These are phyloP conservation scores for Monilinia vaccinii-corymbosi DNA, from an alignment of 2,329 filamentous ascomycete species.

Conservation along the genomic window DNA sequence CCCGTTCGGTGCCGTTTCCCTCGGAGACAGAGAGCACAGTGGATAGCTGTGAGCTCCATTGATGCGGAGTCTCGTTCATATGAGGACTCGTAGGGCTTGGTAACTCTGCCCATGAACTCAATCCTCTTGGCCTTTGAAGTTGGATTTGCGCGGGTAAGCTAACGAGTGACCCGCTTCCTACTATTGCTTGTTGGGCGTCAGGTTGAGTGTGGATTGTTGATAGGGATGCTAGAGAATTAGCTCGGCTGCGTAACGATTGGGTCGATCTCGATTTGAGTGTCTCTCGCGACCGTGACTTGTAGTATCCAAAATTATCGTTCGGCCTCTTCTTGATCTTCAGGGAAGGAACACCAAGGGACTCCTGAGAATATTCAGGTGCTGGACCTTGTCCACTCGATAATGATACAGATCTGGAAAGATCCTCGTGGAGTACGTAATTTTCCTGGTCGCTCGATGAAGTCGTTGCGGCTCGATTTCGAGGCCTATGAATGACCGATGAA, in stretches of 20 bases:
- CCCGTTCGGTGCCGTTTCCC: slow-evolving; percentile 35
- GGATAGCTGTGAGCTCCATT: slow-evolving; percentile 56
- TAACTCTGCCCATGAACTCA: slow-evolving; percentile 30
- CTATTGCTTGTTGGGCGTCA: slow-evolving; percentile 25
- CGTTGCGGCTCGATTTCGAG: slow-evolving; percentile 19
- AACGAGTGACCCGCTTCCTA: slow-evolving; percentile 25
- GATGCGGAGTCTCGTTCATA: slow-evolving; percentile 44
- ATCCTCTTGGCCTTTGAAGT: slow-evolving; percentile 12
- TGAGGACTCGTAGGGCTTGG: slow-evolving; percentile 27
- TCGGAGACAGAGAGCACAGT: slow-evolving; percentile 56
- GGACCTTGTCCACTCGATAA: slow-evolving; percentile 25
- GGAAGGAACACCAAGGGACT: slow-evolving; percentile 50
- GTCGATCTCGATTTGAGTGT: slow-evolving; percentile 31
- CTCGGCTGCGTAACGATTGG: slow-evolving; percentile 27
- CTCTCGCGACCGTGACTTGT: slow-evolving; percentile 43
- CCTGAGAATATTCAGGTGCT: slow-evolving; percentile 44
- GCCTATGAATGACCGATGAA: slow-evolving; percentile 27
- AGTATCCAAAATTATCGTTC: slow-evolving; percentile 40
- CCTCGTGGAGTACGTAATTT: slow-evolving; percentile 47
- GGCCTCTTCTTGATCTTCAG: slow-evolving; percentile 41
- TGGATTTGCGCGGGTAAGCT: slow-evolving; percentile 19
- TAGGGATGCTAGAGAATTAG: slow-evolving; percentile 46
- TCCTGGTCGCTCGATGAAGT: slow-evolving; percentile 22
- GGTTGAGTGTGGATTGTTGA: slow-evolving; percentile 39
- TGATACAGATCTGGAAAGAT: slow-evolving; percentile 33